Evolutionary conservation across 148 eudicot species (phyloP), one percentile per base, ranked within the genome.

Genomic region (Chenopodium album): DNA sequence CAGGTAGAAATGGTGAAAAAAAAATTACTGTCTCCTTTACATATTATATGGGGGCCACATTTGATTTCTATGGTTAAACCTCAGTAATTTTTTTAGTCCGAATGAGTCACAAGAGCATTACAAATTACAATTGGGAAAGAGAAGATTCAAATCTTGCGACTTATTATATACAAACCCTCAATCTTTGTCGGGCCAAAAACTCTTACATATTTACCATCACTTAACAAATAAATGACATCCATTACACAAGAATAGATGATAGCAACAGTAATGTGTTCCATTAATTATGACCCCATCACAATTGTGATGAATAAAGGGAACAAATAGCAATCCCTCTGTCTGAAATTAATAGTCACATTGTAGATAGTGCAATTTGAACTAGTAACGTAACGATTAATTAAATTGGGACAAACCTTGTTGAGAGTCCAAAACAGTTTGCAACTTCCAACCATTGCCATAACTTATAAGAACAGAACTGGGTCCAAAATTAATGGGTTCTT

Each of bases 401-500:
- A 56, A 56, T 3, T 5, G 22, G 62, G 22, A 56, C 62, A 14
- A 79, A 93, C 97, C 97, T 87, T 82, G 77, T 26, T 76, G 83
- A 52, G 80, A 44, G 59, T 86, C 90, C 71, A 82, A 77, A 82
- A 89, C 94, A 5, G 95, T 91, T 77, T 94, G 95, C 88, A 94
- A 86, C 71, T 86, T 88, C 99, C 99, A 96, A 74, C 87, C 94
- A 76, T 81, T 80, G 9, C 97, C 97, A 74, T 89, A 92, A 73
- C 83, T 77, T 3, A 89, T 75, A 62, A 96, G 91, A 78, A 89
- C 78, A 0, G 95, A 89, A 79, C 82, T 88, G 31, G 97, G 98
- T 59, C 98, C 98, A 60, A 96, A 94, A 84, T 72, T 88, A 31
- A 96, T 86, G 2, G 98, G 91, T 59, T 90, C 98, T 54, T 96